Base-by-base conservation (phyloP, 2,329 filamentous ascomycete species). In the Verticillium tricorpus region DNA sequence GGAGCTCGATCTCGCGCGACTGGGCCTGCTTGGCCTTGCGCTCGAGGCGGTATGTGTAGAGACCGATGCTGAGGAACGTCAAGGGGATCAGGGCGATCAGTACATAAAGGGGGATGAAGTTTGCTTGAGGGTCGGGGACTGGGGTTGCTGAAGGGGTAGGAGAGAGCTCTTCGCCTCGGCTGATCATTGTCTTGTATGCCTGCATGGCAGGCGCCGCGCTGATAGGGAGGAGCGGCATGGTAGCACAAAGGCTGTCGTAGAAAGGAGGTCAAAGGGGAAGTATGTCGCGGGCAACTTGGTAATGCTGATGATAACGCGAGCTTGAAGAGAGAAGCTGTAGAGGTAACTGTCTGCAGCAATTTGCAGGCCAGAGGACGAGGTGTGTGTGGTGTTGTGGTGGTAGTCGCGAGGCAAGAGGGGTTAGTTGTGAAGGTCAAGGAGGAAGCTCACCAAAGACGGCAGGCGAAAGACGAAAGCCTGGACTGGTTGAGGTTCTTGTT, bases 71-170 rank as follows among this genome's bases (percentile, higher is more conserved):
- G 12, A 60, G 11, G 32, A 66, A 57, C 31, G 59, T 17, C 22
- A 65, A 28, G n/a, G 64, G 64, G 31, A 66, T 52, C 40, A 62
- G 39, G 34, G 60, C 55, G 40, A 66, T 22, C 45, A 63, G 31
- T 12, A 63, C 22, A 40, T 62, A 66, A 28, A 55, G 25, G 15
- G 59, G 37, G 14, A 63, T 61, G 28, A 64, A 28, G 60, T 65
- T 60, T 14, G 60, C 45, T 3, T 52, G 19, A 19, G 45, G 45
- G 7, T 9, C 7, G 19, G 45, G 45, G 9, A 25, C 2, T 11
- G 45, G 19, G 3, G 45, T 12, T 12, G 11, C 4, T 5, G 8
- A 22, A 12, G 19, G 45, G n/a, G 22, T n/a, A 22, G n/a, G 4
- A 1, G 45, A 52, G 9, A 19, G 11, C n/a, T 22, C 45, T 22